Percentiles rank a stretch among this genome's conserved stretches.
Evolutionary conservation across 1,284 basidiomycete species (phyloP).

Genomic region (Austroboletus novae-zelandiae): DNA sequence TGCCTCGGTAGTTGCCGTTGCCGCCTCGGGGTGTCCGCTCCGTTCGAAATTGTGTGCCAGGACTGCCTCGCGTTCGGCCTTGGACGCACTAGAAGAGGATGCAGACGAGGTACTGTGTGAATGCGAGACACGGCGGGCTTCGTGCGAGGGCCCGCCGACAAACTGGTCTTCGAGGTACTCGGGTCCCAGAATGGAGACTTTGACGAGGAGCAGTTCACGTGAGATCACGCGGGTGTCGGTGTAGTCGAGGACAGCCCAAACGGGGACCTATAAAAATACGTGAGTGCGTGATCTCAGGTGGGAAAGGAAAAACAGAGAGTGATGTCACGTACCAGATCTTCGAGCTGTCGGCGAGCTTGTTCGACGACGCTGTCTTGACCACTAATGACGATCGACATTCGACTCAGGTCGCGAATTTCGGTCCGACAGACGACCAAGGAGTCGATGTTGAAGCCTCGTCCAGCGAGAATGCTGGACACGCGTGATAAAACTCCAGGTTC

Average conservation of each 20-base stretch:
- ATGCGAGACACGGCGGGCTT: constrained; percentile 46
- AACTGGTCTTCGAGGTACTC: constrained; percentile 95
- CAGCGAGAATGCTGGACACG: constrained; percentile 96
- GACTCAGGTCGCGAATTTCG: constrained; percentile 94
- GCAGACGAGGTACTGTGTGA: not conserved
- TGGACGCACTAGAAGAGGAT: constrained; percentile 37
- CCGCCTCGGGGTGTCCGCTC: constrained; percentile 39
- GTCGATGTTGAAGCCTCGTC: constrained; percentile 98
- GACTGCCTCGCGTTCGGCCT: constrained; percentile 65
- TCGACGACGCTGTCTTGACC: constrained; percentile 99
- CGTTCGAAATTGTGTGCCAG: constrained; percentile 78
- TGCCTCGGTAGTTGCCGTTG: constrained; percentile 4
- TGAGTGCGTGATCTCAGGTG: not conserved
- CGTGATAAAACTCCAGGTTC: constrained; percentile 98
- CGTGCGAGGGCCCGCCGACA: constrained; percentile 77
- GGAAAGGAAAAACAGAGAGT: not conserved
- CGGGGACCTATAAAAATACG: constrained; percentile 68
- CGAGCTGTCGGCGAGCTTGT: constrained; percentile 91
- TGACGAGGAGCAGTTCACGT: constrained; percentile 86
- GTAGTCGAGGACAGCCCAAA: constrained; percentile 97
- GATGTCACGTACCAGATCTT: constrained; percentile 74
- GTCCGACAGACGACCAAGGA: constrained; percentile 98
- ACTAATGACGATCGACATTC: constrained; percentile 97
- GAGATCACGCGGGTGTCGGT: constrained; percentile 88
- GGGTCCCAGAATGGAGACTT: constrained; percentile 94